Evolutionary conservation across 768 basidiomycete species (phyloP), one percentile per base, ranked within the genome.

Genomic region (Tulasnella sp.): DNA sequence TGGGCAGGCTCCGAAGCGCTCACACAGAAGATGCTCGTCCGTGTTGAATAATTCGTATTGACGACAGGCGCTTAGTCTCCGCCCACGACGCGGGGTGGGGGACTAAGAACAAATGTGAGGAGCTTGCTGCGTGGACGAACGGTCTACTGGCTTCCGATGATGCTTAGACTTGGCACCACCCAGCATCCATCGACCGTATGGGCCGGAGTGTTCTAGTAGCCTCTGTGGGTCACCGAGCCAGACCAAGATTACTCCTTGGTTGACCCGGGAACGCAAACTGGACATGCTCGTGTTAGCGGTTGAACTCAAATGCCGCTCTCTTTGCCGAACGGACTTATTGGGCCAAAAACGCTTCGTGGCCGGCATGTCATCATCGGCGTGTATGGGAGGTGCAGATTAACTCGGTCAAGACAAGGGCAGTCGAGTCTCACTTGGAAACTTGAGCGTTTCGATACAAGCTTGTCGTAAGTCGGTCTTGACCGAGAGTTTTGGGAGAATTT

Each of bases 1-100:
- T 69, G 3, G 64, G 64, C 24, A 34, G 31, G 28, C 64, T 12
- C 28, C 64, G 64, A 18, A 69, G 64, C 28, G 64, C 37, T 11
- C 64, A 31, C 12, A 69, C 64, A 69, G 64, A 69, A 37, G 64
- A 69, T 31, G 64, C 64, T 69, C 64, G 64, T 14, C 64, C 64
- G 18, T 69, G 64, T 37, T 69, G 3, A 31, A 69, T 37, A 28
- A 31, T 69, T 12, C 64, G 64, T 69, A 31, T 3, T 5, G 64
- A 14, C 12, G 18, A 37, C 64, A 11, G 64, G 34, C 12, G 64
- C 12, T 37, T 28, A 31, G 18, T 37, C 64, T 12, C 1, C 64
- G 64, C 11, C 34, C 18, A 31, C 37, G 28, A 14, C 31, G 6
- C 64, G 64, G 2, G 64, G 37, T 50, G 64, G 64, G 24, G 64